Evolutionary conservation across 1,139 yeast species (phyloP).

Genomic region (Entelexis sorbosivorans): DNA sequence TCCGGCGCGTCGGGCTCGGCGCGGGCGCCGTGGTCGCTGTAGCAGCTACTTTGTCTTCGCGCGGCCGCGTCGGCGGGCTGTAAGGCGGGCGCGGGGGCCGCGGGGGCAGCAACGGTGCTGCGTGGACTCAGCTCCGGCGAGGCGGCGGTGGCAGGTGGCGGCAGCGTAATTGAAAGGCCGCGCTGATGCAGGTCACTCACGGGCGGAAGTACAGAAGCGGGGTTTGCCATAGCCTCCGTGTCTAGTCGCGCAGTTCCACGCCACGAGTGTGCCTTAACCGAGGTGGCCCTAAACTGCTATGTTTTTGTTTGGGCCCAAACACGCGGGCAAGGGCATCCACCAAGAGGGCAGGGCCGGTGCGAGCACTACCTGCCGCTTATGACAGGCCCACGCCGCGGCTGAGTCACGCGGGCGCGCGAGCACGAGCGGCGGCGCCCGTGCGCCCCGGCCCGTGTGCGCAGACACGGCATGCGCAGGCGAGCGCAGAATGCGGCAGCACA

Average conservation of each 20-base stretch:
- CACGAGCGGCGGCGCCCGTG: not conserved
- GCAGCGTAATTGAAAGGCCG: constrained; percentile 1
- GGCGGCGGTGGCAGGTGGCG: not conserved
- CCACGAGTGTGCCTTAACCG: constrained; percentile 2
- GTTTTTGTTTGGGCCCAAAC: constrained; percentile 3
- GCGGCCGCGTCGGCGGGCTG: no score
- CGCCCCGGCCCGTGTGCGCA: no score
- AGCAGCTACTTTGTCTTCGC: no score
- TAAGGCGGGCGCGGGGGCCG: not conserved
- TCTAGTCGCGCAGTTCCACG: constrained; percentile 1
- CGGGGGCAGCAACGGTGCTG: not conserved
- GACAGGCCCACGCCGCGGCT: not conserved
- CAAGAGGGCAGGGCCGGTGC: not conserved
- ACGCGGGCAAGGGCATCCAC: constrained; percentile 7
- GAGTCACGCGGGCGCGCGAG: not conserved
- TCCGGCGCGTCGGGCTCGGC: not conserved
- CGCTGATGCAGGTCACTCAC: not conserved
- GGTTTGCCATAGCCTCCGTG: not conserved
- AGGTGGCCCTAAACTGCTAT: constrained; percentile 4
- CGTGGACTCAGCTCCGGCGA: constrained; percentile 1
- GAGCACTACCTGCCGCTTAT: not conserved
- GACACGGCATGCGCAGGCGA: no score
- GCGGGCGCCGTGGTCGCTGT: no score
- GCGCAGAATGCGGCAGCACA: no score
- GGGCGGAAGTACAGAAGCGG: not conserved